These are phyloP conservation scores for Leishmania mexicana DNA, from an alignment of 208 protist genomes.

Conservation along the genomic window DNA sequence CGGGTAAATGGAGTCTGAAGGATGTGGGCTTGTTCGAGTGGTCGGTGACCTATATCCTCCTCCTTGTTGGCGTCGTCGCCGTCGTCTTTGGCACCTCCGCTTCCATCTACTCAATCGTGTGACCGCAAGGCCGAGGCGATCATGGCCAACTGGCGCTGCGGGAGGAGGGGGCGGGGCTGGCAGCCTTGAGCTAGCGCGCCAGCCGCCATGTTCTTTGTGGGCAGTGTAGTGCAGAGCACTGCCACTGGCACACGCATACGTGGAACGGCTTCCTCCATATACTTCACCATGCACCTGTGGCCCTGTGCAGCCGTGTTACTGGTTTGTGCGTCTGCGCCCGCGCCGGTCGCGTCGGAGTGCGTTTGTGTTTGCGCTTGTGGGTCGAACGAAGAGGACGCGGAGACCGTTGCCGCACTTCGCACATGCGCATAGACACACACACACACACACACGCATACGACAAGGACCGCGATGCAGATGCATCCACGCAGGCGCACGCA, in stretches of 20 bases:
- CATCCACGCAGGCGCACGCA: neutral
- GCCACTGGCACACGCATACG: neutral
- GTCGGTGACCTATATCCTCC: constrained; percentile 49
- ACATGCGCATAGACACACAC: neutral
- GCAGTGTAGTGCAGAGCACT: neutral
- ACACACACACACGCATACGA: neutral
- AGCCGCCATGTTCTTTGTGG: neutral
- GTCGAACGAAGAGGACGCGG: neutral
- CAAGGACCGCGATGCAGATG: neutral
- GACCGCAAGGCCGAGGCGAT: neutral
- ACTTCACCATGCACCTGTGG: neutral
- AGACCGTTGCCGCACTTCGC: neutral
- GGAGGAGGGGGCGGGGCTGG: too few relatives aligned
- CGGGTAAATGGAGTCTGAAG: constrained; percentile 40
- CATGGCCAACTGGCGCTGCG: neutral
- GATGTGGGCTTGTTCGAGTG: constrained; percentile 47
- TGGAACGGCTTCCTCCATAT: too few relatives aligned
- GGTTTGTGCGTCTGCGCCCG: neutral
- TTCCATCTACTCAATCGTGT: constrained; percentile 48
- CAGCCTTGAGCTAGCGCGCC: neutral
- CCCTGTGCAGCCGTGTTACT: neutral
- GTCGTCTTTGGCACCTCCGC: constrained; percentile 66
- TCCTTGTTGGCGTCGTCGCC: constrained; percentile 45
- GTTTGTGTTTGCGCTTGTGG: neutral
- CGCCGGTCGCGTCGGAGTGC: neutral